Evolutionary conservation across 441 rosid genomes (phyloP).

Genomic region (Mallotus japonicus): DNA sequence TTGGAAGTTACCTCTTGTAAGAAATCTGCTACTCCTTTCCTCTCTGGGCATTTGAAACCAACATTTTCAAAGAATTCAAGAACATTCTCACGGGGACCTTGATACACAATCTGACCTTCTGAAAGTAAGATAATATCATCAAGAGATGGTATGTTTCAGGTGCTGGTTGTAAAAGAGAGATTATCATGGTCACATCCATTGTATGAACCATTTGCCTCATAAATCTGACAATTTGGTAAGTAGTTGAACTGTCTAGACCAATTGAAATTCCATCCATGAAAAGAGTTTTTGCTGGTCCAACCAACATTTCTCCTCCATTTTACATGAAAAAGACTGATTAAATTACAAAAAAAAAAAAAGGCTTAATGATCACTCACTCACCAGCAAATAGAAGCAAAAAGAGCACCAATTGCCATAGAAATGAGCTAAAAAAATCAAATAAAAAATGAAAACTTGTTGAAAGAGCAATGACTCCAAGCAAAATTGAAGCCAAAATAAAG

Average conservation of each 20-base stretch:
- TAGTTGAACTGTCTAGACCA: conserved; percentile 66
- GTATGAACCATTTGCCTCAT: conserved; percentile 73
- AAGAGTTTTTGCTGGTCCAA: conserved; percentile 66
- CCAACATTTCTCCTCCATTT: conserved; percentile 70
- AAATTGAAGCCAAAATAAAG: no score
- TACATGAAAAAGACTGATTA: neutral
- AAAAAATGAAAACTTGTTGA: no score
- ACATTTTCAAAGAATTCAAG: conserved; percentile 57
- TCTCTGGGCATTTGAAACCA: conserved; percentile 67
- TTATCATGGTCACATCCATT: conserved; percentile 66
- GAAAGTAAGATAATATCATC: conserved; percentile 61
- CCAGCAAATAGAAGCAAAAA: no score
- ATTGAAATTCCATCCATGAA: conserved; percentile 78
- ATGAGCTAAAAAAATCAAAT: no score
- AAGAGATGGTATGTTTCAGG: conserved; percentile 65
- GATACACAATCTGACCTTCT: conserved; percentile 63
- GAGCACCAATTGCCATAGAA: no score
- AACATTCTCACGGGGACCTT: conserved; percentile 57
- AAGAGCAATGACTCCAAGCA: no score
- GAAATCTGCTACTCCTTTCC: conserved; percentile 75
- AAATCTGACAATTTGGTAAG: conserved; percentile 57
- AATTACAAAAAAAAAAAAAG: neutral
- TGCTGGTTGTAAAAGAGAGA: conserved; percentile 71
- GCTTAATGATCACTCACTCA: neutral
- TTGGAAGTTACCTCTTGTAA: conserved; percentile 70